Percentiles rank a stretch among this genome's conserved stretches.
Evolutionary conservation across 805 yeast species (phyloP).

Genomic region (Ogataea minuta): DNA sequence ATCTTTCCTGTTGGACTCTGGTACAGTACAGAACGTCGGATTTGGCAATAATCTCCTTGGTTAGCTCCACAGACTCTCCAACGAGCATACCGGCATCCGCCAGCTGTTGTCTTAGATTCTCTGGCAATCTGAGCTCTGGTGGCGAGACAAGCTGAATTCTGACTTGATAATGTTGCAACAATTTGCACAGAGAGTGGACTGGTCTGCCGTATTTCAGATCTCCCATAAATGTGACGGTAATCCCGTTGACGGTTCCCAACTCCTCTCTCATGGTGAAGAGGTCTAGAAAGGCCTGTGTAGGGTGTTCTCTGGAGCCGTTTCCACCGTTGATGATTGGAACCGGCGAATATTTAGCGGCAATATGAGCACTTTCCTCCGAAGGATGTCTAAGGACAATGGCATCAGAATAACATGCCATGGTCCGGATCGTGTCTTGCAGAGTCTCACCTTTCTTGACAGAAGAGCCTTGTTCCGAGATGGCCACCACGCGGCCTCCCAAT

Average conservation of each 20-base stretch:
- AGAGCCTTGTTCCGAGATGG: slow-evolving; percentile 82
- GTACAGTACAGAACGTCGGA: slow-evolving; percentile 98
- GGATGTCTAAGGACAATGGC: slow-evolving; percentile 98
- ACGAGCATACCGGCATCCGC: slow-evolving; percentile 64
- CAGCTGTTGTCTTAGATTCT: slow-evolving; percentile 65
- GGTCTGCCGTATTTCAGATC: slow-evolving; percentile 98
- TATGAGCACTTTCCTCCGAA: slow-evolving; percentile 82
- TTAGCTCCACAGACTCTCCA: slow-evolving; percentile 70
- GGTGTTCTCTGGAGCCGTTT: slow-evolving; percentile 97
- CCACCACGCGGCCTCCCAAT: slow-evolving; percentile 94
- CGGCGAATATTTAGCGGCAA: slow-evolving; percentile 95
- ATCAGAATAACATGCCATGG: slow-evolving; percentile 93
- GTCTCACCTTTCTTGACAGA: slow-evolving; percentile 98
- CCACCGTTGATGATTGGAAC: slow-evolving; percentile 98
- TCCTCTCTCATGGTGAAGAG: slow-evolving; percentile 98
- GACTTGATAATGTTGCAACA: slow-evolving; percentile 89
- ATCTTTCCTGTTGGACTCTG: slow-evolving; percentile 97
- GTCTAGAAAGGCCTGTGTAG: slow-evolving; percentile 97
- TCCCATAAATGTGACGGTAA: slow-evolving; percentile 98
- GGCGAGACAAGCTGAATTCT: slow-evolving; percentile 92
- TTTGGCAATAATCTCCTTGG: slow-evolving; percentile 80
- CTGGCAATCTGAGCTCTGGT: slow-evolving; percentile 80
- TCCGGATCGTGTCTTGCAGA: slow-evolving; percentile 91
- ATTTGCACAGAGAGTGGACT: slow-evolving; percentile 90
- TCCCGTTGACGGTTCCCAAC: slow-evolving; percentile 96